Base-by-base conservation (phyloP, 768 basidiomycete species). In the Saitozyma sp. region DNA sequence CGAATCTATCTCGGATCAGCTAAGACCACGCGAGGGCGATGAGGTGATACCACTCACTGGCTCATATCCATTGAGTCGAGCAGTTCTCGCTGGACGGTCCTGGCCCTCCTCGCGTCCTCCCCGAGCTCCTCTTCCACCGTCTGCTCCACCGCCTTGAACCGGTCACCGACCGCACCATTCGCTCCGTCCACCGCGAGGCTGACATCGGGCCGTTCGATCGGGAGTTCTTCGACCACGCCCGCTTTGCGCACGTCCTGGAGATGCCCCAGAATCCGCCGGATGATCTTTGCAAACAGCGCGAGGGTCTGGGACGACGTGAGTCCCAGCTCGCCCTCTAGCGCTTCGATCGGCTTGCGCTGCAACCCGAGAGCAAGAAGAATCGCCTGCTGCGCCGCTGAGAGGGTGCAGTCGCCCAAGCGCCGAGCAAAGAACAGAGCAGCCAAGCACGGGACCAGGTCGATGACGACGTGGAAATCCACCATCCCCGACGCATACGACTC, bases 381-480 rank as follows among this genome's bases (percentile, higher is more conserved):
- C 8, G 91, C 89, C 66, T 89, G 89, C 80, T 98, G 96, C 6
- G 97, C 89, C 0, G 89, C 91, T 48, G 90, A 91, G 17, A 98
- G 79, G 50, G 81, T 85, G 17, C 89, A 81, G 16, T 87, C 87
- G 1, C 86, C 87, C 53, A 84, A 71, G 9, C 80, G 73, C 11
- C 76, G 84, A 70, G 91, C 86, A 78, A 98, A 99, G 81, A 89
- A 95, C 13, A 97, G 82, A n/a, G 84, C 81, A 3, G 92, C 87
- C 43, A 92, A 81, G 0, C 82, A 84, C 0, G 96, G 95, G 14
- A 99, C 83, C 29, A 98, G 83, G 78, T 99, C 96, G 46, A 98
- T 84, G 60, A 98, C 86, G 69, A 95, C 92, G 75, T 98, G 96
- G 72, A 95, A 97, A 79, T 98, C 96, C 48, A 98, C 84, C 86